These are phyloP conservation scores for Pseudozyma flocculosa DNA, from an alignment of 1,284 basidiomycete species.

Conservation along the genomic window DNA sequence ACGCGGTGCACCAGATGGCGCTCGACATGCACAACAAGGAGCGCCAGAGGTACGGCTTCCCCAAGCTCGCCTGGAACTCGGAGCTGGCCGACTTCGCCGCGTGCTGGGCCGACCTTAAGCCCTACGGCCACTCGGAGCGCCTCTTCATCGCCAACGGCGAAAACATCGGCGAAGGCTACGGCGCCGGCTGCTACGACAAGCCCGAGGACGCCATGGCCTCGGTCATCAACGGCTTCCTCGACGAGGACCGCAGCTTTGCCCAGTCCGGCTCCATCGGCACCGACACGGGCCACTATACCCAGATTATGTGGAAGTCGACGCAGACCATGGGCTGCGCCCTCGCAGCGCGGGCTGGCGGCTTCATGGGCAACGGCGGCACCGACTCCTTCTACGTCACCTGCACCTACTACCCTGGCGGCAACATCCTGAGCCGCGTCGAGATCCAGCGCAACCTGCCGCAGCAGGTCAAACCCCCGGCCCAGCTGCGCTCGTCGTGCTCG, in stretches of 20 bases:
- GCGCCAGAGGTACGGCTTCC: conserved; percentile 16
- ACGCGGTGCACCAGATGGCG: conserved; percentile 11
- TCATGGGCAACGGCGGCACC: conserved; percentile 3
- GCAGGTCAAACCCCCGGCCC: conserved; percentile 8
- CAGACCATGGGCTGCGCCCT: conserved; percentile 21
- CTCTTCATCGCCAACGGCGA: conserved; percentile 30
- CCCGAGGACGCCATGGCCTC: conserved; percentile 26
- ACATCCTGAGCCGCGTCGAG: conserved; percentile 15
- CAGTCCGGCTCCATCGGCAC: conserved; percentile 5
- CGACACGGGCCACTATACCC: conserved; percentile 21
- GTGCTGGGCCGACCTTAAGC: conserved; percentile 38
- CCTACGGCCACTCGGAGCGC: conserved; percentile 34
- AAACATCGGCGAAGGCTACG: conserved; percentile 29
- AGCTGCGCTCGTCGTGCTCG: conserved; percentile 23
- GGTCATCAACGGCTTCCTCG: conserved; percentile 27
- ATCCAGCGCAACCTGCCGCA: conserved; percentile 4
- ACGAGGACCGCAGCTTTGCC: conserved; percentile 33
- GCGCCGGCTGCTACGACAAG: conserved; percentile 24
- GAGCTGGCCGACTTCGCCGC: conserved; percentile 38
- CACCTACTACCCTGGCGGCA: conserved; percentile 33
- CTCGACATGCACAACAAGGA: conserved; percentile 32
- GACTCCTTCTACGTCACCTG: conserved; percentile 26
- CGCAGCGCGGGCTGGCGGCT: conserved; percentile 16
- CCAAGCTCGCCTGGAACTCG: conserved; percentile 20
- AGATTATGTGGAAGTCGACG: conserved; percentile 28